These are phyloP conservation scores for Epicoccum nigrum DNA, from an alignment of 2,329 filamentous ascomycete genomes.

Conservation along the genomic window DNA sequence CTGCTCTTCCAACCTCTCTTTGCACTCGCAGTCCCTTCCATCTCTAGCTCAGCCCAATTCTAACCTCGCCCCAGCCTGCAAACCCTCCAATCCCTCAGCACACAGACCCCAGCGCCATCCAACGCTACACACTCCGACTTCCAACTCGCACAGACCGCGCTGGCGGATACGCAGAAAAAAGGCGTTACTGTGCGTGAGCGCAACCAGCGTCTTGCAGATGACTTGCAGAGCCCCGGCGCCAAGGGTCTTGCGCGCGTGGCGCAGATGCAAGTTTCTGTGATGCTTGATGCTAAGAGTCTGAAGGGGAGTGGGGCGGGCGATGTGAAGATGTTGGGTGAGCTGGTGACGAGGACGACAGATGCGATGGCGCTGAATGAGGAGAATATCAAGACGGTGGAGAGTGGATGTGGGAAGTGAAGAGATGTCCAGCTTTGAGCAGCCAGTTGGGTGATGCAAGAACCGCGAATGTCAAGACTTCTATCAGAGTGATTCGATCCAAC, in stretches of 20 bases:
- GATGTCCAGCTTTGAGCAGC: neutral
- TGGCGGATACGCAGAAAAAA: slow-evolving; percentile 22
- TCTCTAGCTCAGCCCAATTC: neutral
- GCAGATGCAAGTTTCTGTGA: slow-evolving; percentile 24
- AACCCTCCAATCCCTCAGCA: slow-evolving; percentile 13
- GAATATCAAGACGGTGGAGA: slow-evolving; percentile 18
- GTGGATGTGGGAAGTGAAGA: slow-evolving; percentile 2
- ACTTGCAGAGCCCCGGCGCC: slow-evolving; percentile 23
- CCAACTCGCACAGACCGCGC: slow-evolving; percentile 7
- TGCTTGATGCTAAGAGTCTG: slow-evolving; percentile 20
- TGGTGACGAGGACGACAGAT: slow-evolving; percentile 23
- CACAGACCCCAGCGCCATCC: neutral
- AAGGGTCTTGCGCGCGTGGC: slow-evolving; percentile 23
- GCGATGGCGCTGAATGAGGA: slow-evolving; percentile 27
- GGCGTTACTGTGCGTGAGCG: slow-evolving; percentile 27
- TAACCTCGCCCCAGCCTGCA: neutral
- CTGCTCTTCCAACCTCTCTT: too few relatives aligned
- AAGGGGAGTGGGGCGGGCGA: slow-evolving; percentile 11
- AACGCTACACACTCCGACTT: slow-evolving; percentile 19
- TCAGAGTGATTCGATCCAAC: too few relatives aligned
- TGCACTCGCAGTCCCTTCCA: neutral
- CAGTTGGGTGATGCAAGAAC: too few relatives aligned
- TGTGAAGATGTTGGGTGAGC: slow-evolving; percentile 11
- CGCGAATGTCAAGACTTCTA: too few relatives aligned
- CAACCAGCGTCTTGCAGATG: slow-evolving; percentile 27